A percentile compares a stretch with the other conserved stretches of the same genome.
Evolutionary conservation across 2,329 filamentous ascomycete species (phyloP).

Genomic region (Phialophora tarda): DNA sequence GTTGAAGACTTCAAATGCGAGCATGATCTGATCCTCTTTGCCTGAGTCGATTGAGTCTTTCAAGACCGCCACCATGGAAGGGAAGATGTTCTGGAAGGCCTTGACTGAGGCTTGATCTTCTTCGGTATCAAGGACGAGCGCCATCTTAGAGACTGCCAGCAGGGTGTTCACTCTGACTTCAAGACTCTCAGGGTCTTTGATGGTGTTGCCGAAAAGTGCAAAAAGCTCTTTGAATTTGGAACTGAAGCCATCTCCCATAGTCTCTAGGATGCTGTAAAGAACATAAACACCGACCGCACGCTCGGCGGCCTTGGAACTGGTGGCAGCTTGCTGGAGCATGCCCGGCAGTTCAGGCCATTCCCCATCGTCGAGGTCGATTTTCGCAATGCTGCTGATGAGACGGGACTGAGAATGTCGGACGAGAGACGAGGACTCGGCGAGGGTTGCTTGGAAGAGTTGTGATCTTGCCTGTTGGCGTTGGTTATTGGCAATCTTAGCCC

Average conservation of each 20-base stretch:
- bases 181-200: slow-evolving; percentile 85
- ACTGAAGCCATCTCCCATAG: slow-evolving; percentile 80
- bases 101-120: slow-evolving; percentile 76
- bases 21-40: slow-evolving; percentile 86
- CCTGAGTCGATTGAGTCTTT: slow-evolving; percentile 79
- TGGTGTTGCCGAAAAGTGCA: slow-evolving; percentile 80
- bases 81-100: slow-evolving; percentile 79
- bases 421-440: slow-evolving; percentile 76
- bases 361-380: slow-evolving; percentile 82
- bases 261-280: slow-evolving; percentile 88
- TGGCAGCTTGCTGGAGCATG: slow-evolving; percentile 78
- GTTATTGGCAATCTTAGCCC: slow-evolving; percentile 72
- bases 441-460: slow-evolving; percentile 80
- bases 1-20: slow-evolving; percentile 96
- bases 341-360: slow-evolving; percentile 83
- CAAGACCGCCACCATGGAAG: slow-evolving; percentile 85
- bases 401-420: slow-evolving; percentile 86
- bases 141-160: slow-evolving; percentile 83
- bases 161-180: slow-evolving; percentile 96
- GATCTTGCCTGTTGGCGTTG: slow-evolving; percentile 82
- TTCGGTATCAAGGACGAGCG: slow-evolving; percentile 85
- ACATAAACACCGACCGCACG: slow-evolving; percentile 93
- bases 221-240: slow-evolving; percentile 82
- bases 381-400: slow-evolving; percentile 84
- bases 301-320: slow-evolving; percentile 74